Evolutionary conservation across 768 basidiomycete species (phyloP), one percentile per base, ranked within the genome.

Genomic region (Lactifluus piperatus): DNA sequence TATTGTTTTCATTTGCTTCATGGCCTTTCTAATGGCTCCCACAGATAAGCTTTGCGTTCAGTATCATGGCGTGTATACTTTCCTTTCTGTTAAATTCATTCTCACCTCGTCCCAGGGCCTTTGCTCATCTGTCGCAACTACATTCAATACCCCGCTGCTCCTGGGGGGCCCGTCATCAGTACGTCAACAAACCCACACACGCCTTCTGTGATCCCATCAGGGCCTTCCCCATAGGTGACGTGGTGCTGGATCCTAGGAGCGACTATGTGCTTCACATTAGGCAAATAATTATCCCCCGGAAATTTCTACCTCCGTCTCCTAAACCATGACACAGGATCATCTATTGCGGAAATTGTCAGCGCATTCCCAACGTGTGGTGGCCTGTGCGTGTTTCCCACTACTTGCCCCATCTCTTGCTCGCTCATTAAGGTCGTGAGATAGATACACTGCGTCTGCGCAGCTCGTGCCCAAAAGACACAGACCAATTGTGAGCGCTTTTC

Each of bases 371-470:
- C 85, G 4, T 86, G 84, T 61, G 85, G 86, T 55, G 86, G 86
- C 64, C 68, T 88, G 79, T 84, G 63, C 71, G 82, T 74, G 39
- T 34, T 30, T 20, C 20, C 8, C 41, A 11, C 47, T 14, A 0
- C 13, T 22, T 6, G 10, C 2, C 22, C 7, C 8, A 54, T 26
- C 41, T 29, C 34, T 9, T n/a, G 1, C 18, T 20, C 20, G 24
- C 34, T 48, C n/a, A 54, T 30, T n/a, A 22, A 54, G 29, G 20
- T 24, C 46, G 32, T 53, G 24, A 46, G n/a, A 41, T 54, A 86
- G 84, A 64, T 89, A 89, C 64, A 87, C 86, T n/a, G 88, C 88
- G 3, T 88, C 87, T 27, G 86, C 86, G n/a, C 81, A 83, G 66
- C 73, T 88, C 9, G 81, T 82, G 5, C 88, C 87, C 0, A 77